These are phyloP conservation scores for Spencermartinsiella europaea DNA, from an alignment of 805 yeast genomes.

Conservation along the genomic window DNA sequence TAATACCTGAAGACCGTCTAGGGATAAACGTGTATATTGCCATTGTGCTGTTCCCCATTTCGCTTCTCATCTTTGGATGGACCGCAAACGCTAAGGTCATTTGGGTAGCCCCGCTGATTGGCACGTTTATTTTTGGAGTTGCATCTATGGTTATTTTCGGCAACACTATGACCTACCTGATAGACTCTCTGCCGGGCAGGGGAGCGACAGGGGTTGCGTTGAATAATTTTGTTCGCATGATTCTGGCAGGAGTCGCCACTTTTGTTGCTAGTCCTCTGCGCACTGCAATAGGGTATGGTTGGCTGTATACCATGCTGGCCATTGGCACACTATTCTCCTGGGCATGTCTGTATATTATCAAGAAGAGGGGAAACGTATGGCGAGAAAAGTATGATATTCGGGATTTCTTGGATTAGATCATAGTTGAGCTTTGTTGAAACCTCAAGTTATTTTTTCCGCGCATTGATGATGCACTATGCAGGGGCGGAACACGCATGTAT, in stretches of 20 bases:
- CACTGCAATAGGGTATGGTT: constrained; percentile 63
- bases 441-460: too few relatives aligned
- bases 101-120: constrained; percentile 78
- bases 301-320: constrained; percentile 60
- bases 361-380: constrained; percentile 36
- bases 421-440: too few relatives aligned
- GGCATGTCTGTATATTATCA: constrained; percentile 27
- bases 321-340: constrained; percentile 34
- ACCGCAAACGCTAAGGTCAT: constrained; percentile 56
- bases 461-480: too few relatives aligned
- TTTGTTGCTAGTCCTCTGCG: constrained; percentile 70
- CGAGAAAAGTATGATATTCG: constrained; percentile 40
- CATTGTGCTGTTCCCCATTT: constrained; percentile 53
- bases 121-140: constrained; percentile 76
- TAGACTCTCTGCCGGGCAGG: constrained; percentile 78
- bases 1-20: constrained; percentile 71
- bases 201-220: constrained; percentile 88
- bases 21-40: constrained; percentile 70
- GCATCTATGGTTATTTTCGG: constrained; percentile 83
- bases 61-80: constrained; percentile 80
- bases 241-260: constrained; percentile 70
- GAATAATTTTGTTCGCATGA: constrained; percentile 68
- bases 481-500: too few relatives aligned
- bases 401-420: constrained; percentile 28
- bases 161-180: constrained; percentile 71